Evolutionary conservation across 805 yeast species (phyloP).

Genomic region (Kuraishia hungarica): DNA sequence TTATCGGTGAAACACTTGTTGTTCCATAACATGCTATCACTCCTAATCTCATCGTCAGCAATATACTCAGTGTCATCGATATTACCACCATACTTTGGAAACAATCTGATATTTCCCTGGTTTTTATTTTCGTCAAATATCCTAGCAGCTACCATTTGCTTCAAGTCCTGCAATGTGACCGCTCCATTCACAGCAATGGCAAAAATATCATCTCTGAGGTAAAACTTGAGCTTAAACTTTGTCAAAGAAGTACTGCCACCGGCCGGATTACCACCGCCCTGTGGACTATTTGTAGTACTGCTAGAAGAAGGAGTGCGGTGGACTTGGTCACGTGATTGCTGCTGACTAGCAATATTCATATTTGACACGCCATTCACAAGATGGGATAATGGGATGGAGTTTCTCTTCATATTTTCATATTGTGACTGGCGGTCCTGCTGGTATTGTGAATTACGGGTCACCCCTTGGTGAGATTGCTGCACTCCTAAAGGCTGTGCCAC

Average conservation of each 20-base stretch:
- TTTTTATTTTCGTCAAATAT: conserved; percentile 20
- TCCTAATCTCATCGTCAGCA: conserved; percentile 10
- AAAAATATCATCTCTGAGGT: conserved; percentile 74
- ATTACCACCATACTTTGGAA: conserved; percentile 20
- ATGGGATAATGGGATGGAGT: conserved; percentile 8
- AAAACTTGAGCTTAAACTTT: conserved; percentile 62
- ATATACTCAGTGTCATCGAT: conserved; percentile 12
- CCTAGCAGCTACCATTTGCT: conserved; percentile 17
- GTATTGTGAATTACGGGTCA: conserved; percentile 24
- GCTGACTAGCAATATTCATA: conserved; percentile 5
- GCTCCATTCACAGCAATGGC: conserved; percentile 37
- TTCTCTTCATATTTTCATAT: conserved; percentile 26
- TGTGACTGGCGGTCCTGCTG: conserved; percentile 47
- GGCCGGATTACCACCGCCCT: background rate
- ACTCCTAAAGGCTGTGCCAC: conserved; percentile 7
- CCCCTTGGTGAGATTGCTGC: conserved; percentile 19
- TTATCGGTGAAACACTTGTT: conserved; percentile 19
- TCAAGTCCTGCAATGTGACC: conserved; percentile 15
- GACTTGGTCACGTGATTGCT: background rate
- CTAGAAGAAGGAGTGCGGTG: conserved; percentile 13
- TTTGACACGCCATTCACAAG: conserved; percentile 14
- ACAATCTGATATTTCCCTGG: conserved; percentile 11
- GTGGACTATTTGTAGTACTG: conserved; percentile 5
- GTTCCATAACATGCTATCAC: conserved; percentile 18
- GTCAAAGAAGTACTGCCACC: conserved; percentile 13